Evolutionary conservation across 441 rosid species (phyloP), one percentile per base, ranked within the genome.

Genomic region (Aquilaria agallochum): DNA sequence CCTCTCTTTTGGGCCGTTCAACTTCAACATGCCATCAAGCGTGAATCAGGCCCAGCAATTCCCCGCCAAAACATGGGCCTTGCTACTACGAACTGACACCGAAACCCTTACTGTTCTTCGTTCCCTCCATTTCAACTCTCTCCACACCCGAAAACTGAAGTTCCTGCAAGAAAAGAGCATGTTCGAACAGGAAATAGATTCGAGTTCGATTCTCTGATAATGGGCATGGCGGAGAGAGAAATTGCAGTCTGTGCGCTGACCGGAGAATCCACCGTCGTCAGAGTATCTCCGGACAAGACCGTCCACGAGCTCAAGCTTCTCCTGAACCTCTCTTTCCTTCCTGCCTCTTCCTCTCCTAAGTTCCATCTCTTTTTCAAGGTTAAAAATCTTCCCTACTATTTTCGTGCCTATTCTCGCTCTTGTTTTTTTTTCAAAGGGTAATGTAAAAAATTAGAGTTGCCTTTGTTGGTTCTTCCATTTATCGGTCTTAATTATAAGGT

Each of bases 351-450:
- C 48, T 84, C 87, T 50, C 87, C 95, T 56, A 79, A 77, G 70
- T 94, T 89, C 76, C 90, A 89, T 63, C 78, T 94, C 59, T 91
- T 66, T 71, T 87, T 77, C 84, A 85, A 89, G 96, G 99, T 72
- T 42, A 11, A 44, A 0, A 12, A 72, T 63, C 63, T 57, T 51
- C 20, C 40, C 57, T 59, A 11, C 36, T 54, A 14, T 30, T 30
- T 32, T 3, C 13, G 27, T 9, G 9, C 14, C 66, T 69, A 12
- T 31, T 40, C 53, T 46, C 48, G 20, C n/a, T 50, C 6, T 13
- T n/a, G 9, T 12, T 50, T 14, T 8, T 2, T 0, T 50, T 50
- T 50, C 31, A 14, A 20, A 2, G 27, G 54, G 13, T 34, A 34
- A 14, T 13, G 44, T 3, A 36, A 5, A 9, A 34, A 56, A 56